Evolutionary conservation across 1,284 basidiomycete genomes (phyloP).

Genomic region (Somion occarium): DNA sequence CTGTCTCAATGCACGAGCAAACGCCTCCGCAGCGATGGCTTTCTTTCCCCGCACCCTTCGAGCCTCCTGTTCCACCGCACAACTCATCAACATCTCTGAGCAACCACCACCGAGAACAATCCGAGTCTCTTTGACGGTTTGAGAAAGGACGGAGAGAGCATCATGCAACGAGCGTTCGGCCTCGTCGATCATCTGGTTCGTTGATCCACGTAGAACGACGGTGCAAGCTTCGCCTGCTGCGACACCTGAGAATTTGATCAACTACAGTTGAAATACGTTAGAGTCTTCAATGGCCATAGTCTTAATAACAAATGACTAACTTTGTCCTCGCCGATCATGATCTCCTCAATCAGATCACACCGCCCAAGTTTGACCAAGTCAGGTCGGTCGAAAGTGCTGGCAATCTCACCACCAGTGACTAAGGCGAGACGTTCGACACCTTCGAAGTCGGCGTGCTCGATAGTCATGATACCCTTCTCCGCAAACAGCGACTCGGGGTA

Average conservation of each 20-base stretch:
- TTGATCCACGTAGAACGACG: constrained; percentile 94
- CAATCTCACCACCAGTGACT: constrained; percentile 98
- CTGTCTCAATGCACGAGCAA: constrained; percentile 85
- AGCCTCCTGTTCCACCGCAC: constrained; percentile 88
- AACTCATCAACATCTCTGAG: constrained; percentile 97
- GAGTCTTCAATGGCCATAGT: too few species aligned
- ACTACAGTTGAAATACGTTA: constrained; percentile 43
- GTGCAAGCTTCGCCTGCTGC: constrained; percentile 99
- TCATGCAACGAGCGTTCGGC: constrained; percentile 98
- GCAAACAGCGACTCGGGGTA: constrained; percentile 95
- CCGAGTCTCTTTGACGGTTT: constrained; percentile 96
- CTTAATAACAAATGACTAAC: too few species aligned
- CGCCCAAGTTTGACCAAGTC: constrained; percentile 91
- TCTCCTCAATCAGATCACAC: constrained; percentile 96
- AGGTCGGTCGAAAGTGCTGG: constrained; percentile 92
- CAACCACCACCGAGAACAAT: constrained; percentile 95
- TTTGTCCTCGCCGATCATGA: constrained; percentile 99
- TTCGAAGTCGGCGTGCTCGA: constrained; percentile 99
- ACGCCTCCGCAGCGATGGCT: constrained; percentile 92
- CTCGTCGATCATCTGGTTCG: constrained; percentile 98
- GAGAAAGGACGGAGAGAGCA: constrained; percentile 93
- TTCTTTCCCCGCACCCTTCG: constrained; percentile 90
- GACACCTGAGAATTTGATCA: constrained; percentile 99
- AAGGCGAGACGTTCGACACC: constrained; percentile 95
- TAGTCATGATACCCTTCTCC: constrained; percentile 92